These are phyloP conservation scores for Cladosporium sp. DNA, from an alignment of 2,329 filamentous ascomycete genomes.

Conservation along the genomic window DNA sequence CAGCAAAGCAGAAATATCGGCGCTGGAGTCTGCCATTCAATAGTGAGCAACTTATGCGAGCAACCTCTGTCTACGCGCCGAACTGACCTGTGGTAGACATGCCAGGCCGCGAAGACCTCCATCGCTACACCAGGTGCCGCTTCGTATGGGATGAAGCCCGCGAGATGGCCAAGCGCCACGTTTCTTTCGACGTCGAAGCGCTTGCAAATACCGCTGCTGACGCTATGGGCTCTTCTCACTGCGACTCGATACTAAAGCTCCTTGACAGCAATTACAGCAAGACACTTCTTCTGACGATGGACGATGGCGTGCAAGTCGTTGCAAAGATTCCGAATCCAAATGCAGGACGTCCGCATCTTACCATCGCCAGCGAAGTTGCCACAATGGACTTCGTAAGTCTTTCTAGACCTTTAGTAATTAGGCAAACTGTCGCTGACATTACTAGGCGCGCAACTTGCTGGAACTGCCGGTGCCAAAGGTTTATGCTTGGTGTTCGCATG, in stretches of 20 bases:
- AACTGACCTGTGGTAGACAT: neutral
- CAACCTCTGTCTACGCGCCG: neutral
- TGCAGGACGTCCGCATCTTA: conserved; percentile 31
- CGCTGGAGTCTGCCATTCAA: neutral
- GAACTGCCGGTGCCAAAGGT: conserved; percentile 21
- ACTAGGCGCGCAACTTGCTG: conserved; percentile 28
- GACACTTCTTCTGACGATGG: conserved; percentile 33
- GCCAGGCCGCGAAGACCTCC: neutral
- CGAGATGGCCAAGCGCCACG: conserved; percentile 13
- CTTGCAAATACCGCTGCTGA: conserved; percentile 25
- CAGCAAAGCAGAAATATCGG: neutral
- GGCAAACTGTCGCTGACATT: neutral
- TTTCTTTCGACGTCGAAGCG: conserved; percentile 29
- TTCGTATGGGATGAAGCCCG: conserved; percentile 14
- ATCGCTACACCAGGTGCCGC: neutral
- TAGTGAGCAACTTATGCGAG: neutral
- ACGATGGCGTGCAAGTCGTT: conserved; percentile 32
- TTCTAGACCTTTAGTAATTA: neutral
- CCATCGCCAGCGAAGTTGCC: conserved; percentile 36
- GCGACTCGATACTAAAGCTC: conserved; percentile 23
- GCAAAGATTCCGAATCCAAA: conserved; percentile 37
- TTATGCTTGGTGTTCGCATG: conserved; percentile 17
- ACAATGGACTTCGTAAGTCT: conserved; percentile 33
- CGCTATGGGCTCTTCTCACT: neutral
- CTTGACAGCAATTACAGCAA: conserved; percentile 36